These are phyloP conservation scores for Cyclanthera cordifolia DNA, from an alignment of 306 rosid genomes.

Conservation along the genomic window DNA sequence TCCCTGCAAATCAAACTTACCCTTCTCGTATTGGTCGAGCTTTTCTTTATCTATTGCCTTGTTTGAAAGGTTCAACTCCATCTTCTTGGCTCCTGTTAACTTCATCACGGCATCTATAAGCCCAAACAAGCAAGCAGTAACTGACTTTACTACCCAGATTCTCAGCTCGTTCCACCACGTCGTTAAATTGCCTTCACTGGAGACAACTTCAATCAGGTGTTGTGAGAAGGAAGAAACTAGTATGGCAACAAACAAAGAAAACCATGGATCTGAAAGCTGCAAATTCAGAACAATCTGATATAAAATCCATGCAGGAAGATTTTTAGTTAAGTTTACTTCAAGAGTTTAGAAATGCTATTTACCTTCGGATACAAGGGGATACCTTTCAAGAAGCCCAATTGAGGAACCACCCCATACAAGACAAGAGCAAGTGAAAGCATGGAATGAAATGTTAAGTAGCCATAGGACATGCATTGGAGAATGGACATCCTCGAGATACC, in stretches of 20 bases:
- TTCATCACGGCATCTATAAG: constrained; percentile 18
- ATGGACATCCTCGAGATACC: constrained; percentile 35
- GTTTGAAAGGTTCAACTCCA: constrained; percentile 24
- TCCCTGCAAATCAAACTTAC: constrained; percentile 40
- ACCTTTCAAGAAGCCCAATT: constrained; percentile 45
- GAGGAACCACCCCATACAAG: constrained; percentile 47
- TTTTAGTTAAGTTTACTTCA: background rate
- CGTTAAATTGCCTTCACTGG: constrained; percentile 24
- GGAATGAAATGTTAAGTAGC: constrained; percentile 27
- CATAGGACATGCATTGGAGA: constrained; percentile 38
- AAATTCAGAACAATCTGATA: background rate
- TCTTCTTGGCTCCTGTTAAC: constrained; percentile 22
- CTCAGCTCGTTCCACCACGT: constrained; percentile 46
- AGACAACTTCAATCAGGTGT: constrained; percentile 32
- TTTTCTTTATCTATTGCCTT: constrained; percentile 38
- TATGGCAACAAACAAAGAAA: constrained; percentile 25
- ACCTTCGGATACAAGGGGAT: constrained; percentile 60
- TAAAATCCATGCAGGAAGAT: background rate
- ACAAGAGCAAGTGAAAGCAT: constrained; percentile 32
- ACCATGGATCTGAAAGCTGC: constrained; percentile 30
- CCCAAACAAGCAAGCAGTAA: constrained; percentile 22
- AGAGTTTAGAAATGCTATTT: background rate
- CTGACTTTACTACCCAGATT: constrained; percentile 32
- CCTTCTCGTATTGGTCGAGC: constrained; percentile 29
- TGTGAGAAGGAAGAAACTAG: constrained; percentile 24